These are phyloP conservation scores for Malassezia psittaci DNA, from an alignment of 1,284 basidiomycete genomes.

Conservation along the genomic window DNA sequence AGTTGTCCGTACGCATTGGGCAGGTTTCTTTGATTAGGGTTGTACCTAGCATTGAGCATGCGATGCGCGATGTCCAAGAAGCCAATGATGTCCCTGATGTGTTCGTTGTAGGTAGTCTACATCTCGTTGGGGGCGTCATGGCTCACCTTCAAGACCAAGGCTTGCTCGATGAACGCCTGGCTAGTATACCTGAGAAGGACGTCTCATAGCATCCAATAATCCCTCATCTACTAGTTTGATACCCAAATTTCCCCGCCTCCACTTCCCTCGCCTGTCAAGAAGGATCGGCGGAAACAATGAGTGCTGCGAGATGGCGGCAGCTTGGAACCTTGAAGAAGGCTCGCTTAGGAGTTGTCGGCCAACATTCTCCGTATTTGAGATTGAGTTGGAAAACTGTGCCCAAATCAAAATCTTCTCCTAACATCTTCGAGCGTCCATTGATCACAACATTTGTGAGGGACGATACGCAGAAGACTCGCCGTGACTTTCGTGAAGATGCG, in stretches of 20 bases:
- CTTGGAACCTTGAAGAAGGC: too few relatives aligned
- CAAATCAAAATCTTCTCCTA: too few relatives aligned
- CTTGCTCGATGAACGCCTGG: conserved; percentile 30
- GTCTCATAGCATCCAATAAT: neutral
- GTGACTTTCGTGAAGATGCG: neutral
- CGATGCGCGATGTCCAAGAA: conserved; percentile 41
- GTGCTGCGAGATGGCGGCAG: too few relatives aligned
- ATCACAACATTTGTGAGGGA: too few relatives aligned
- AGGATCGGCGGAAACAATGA: neutral
- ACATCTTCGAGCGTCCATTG: too few relatives aligned
- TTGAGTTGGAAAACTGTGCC: too few relatives aligned
- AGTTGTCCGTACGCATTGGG: neutral
- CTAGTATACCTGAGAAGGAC: neutral
- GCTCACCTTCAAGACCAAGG: conserved; percentile 48
- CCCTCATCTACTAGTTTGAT: neutral
- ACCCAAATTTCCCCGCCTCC: neutral
- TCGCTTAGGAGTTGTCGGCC: too few relatives aligned
- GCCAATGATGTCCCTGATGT: conserved; percentile 53
- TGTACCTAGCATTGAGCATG: conserved; percentile 78
- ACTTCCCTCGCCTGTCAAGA: neutral
- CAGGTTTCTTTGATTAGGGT: conserved; percentile 54
- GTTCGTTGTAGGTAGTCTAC: conserved; percentile 81
- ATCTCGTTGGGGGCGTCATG: conserved; percentile 86
- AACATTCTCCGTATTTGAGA: too few relatives aligned
- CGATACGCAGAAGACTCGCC: neutral